Evolutionary conservation across 352 stramenopile genomes (phyloP), one percentile per base, ranked within the genome.

Genomic region (Globisporangium okanoganense): DNA sequence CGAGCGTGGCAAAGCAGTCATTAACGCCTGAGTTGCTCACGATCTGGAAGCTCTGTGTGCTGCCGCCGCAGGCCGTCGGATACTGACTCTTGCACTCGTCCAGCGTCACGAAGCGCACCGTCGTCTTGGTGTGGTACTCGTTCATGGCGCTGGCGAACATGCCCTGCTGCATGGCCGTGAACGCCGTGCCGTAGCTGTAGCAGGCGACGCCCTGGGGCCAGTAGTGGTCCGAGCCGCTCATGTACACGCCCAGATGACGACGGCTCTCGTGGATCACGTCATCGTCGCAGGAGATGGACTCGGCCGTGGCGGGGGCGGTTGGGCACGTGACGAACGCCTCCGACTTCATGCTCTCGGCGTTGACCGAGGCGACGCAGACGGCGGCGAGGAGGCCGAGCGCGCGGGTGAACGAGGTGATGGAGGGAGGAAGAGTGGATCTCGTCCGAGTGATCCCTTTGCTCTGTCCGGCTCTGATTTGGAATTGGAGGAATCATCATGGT

Each of bases 1-100:
- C 74, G 43, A 82, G 64, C 41, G 71, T 78, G 5, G 74, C 69
- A 38, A 64, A 82, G 60, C 74, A 82, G 60, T 75, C 66, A 45
- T 63, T 69, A 2, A 58, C 36, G 10, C 70, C 66, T 0, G 54
- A 50, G 14, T 41, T 36, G 63, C 63, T 75, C 20, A 71, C 66
- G 54, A 82, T 78, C 33, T 66, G 61, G 51, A 75, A 66, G 16
- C 52, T 55, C 58, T 79, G 69, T 10, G 58, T 78, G 58, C 74
- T 79, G 38, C 67, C 69, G 38, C 74, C 71, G 40, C 74, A 82
- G 20, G 75, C 69, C 3, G 35, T 64, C 22, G 67, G 62, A 38
- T 77, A 79, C 27, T 54, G 56, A 29, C 50, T 31, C 16, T 60
- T 43, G 36, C 74, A 82, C 55, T 69, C 62, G 29, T 64, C 58